Evolutionary conservation across 2,329 filamentous ascomycete species (phyloP).

Genomic region (Claviceps africana): DNA sequence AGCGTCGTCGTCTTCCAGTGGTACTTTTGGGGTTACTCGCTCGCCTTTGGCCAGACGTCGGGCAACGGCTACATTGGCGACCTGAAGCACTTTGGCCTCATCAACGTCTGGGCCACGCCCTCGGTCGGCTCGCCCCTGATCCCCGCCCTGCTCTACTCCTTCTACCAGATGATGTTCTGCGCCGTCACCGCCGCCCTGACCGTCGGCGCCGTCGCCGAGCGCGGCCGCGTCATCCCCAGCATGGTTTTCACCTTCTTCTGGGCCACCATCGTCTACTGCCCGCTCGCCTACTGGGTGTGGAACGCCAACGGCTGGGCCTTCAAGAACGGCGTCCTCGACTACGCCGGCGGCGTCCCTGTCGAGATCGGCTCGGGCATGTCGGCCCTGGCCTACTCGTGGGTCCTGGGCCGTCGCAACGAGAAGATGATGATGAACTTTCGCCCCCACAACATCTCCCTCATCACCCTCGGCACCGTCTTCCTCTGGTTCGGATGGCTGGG

Average conservation of each 20-base stretch:
- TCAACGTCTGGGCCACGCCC: constrained; percentile 69
- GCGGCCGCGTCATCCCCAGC: constrained; percentile 79
- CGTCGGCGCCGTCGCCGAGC: constrained; percentile 83
- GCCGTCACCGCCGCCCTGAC: constrained; percentile 84
- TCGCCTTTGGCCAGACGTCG: constrained; percentile 72
- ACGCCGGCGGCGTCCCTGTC: constrained; percentile 91
- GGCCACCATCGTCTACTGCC: constrained; percentile 96
- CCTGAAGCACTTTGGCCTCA: constrained; percentile 75
- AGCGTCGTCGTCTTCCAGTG: constrained; percentile 92
- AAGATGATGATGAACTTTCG: constrained; percentile 99
- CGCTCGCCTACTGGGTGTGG: constrained; percentile 93
- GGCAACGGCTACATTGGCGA: constrained; percentile 88
- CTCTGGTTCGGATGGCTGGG: constrained; percentile 99
- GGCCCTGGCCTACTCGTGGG: constrained; percentile 87
- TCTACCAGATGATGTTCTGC: constrained; percentile 99
- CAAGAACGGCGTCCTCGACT: constrained; percentile 85
- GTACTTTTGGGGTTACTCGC: constrained; percentile 98
- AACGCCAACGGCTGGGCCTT: constrained; percentile 87
- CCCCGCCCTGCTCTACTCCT: constrained; percentile 80
- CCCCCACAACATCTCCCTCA: constrained; percentile 94
- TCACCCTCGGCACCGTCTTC: constrained; percentile 86
- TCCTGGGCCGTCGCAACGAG: constrained; percentile 90
- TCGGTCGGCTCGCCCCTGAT: constrained; percentile 80
- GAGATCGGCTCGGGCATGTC: constrained; percentile 92
- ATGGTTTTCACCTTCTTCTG: constrained; percentile 95